A percentile compares a stretch with the other conserved stretches of the same genome.
These are phyloP conservation scores for Claviceps capensis DNA, from an alignment of 2,329 filamentous ascomycete species.

Conservation along the genomic window DNA sequence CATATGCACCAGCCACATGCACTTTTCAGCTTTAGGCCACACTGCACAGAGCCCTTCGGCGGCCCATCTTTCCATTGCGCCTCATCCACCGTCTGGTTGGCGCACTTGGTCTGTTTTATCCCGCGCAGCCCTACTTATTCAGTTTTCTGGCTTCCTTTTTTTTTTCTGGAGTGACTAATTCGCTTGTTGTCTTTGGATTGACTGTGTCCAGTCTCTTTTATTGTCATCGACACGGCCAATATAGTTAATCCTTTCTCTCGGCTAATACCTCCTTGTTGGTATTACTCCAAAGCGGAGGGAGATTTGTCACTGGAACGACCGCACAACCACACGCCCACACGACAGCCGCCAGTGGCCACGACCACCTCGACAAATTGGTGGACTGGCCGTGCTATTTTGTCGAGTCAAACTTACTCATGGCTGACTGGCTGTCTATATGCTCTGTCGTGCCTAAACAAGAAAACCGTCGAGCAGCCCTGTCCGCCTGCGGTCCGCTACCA, in stretches of 20 bases:
- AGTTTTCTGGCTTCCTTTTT: not conserved
- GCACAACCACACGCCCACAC: not conserved
- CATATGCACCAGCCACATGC: too few relatives aligned
- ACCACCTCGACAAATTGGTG: not conserved
- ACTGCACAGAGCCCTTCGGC: too few relatives aligned
- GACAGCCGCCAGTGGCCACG: not conserved
- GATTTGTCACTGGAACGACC: not conserved
- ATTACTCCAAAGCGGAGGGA: too few relatives aligned
- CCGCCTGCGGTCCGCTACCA: too few relatives aligned
- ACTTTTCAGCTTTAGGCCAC: too few relatives aligned
- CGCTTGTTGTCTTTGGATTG: too few relatives aligned
- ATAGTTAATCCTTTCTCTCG: not conserved
- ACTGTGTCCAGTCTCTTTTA: not conserved
- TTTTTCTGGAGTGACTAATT: too few relatives aligned
- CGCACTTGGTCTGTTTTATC: not conserved
- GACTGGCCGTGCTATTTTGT: not conserved
- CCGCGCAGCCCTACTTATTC: not conserved
- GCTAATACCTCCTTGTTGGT: too few relatives aligned
- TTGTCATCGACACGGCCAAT: not conserved
- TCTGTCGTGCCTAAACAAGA: too few relatives aligned
- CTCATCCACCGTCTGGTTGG: not conserved
- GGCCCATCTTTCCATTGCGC: not conserved
- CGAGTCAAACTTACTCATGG: not conserved
- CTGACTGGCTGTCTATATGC: not conserved
- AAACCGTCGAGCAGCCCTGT: too few relatives aligned